Evolutionary conservation across 2,329 filamentous ascomycete species (phyloP).

Genomic region (Curvularia sp.): DNA sequence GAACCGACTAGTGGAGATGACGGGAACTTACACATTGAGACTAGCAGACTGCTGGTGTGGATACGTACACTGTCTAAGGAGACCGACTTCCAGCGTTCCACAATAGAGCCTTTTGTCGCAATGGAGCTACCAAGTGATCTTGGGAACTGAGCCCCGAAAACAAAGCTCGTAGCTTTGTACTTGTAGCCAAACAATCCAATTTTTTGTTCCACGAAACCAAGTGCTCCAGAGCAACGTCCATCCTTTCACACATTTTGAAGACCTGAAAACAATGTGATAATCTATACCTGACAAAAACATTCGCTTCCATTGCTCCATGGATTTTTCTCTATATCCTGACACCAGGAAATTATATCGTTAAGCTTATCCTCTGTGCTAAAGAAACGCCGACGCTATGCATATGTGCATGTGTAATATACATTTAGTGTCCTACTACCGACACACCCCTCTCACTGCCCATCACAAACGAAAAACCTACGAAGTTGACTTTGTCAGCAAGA

Average conservation of each 20-base stretch:
- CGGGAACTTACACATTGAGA: neutral
- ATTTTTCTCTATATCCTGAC: neutral
- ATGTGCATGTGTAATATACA: neutral
- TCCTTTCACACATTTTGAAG: too few relatives aligned
- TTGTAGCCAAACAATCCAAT: neutral
- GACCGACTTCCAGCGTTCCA: neutral
- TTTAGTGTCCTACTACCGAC: neutral
- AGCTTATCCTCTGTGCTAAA: neutral
- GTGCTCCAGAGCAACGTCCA: neutral
- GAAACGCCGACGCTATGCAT: conserved; percentile 13
- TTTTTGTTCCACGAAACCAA: neutral
- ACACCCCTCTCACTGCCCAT: neutral
- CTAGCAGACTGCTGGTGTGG: neutral
- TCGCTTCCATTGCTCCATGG: neutral
- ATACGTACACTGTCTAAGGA: neutral
- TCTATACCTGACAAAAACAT: neutral
- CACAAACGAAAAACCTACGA: conserved; percentile 5
- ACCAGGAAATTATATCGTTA: neutral
- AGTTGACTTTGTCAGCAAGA: conserved; percentile 58
- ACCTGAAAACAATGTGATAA: neutral
- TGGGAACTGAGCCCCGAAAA: neutral
- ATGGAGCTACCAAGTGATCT: neutral
- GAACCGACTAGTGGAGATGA: neutral
- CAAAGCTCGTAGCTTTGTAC: neutral
- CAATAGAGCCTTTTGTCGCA: neutral